These are phyloP conservation scores for Litchi chinensis DNA, from an alignment of 345 rosid species.

Conservation along the genomic window DNA sequence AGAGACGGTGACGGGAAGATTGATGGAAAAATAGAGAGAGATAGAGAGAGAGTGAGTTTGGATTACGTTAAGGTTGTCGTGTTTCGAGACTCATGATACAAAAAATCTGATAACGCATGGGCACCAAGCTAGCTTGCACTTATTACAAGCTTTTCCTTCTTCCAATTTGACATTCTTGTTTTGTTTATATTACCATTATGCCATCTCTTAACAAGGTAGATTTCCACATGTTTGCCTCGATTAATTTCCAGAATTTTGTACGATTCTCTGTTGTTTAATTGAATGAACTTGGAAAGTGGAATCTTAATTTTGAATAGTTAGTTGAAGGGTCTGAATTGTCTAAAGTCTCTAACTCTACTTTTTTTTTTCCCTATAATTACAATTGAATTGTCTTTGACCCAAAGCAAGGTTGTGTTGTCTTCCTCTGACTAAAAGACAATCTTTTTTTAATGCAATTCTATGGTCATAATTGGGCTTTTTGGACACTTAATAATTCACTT, in stretches of 20 bases:
- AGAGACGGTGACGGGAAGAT: neutral
- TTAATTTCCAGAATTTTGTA: neutral
- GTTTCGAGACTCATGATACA: slow-evolving; percentile 10
- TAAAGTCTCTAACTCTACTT: neutral
- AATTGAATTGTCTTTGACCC: neutral
- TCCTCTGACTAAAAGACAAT: neutral
- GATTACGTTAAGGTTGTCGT: slow-evolving; percentile 33
- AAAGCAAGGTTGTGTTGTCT: neutral
- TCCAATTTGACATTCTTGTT: slow-evolving; percentile 16
- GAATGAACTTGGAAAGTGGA: no score
- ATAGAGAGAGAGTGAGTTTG: neutral
- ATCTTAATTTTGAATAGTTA: neutral
- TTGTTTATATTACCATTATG: slow-evolving; percentile 5
- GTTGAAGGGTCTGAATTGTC: neutral
- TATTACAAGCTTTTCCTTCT: neutral
- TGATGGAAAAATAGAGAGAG: neutral
- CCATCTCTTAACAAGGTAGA: neutral
- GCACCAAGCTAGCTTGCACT: neutral
- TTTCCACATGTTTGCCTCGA: neutral
- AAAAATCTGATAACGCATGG: slow-evolving; percentile 8
- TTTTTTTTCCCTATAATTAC: neutral
- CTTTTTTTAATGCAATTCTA: no score
- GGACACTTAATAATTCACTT: neutral
- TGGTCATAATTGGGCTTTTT: neutral
- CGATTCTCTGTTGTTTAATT: no score